Evolutionary conservation across 768 basidiomycete species (phyloP), one percentile per base, ranked within the genome.

Genomic region (Kwoniella mangroviensis): DNA sequence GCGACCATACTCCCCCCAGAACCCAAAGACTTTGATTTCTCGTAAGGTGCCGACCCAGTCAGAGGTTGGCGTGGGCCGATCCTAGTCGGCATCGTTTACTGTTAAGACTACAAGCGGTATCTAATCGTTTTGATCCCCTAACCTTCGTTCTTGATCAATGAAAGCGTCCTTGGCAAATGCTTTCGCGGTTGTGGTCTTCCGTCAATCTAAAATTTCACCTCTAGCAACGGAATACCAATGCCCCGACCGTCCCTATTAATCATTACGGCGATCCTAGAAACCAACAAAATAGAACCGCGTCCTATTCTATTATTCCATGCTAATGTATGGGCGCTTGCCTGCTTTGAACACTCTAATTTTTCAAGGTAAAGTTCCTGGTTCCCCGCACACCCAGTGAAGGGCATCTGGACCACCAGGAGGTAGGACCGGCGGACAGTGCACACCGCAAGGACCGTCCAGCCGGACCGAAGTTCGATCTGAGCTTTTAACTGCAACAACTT

Each of bases 181-280:
- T 90, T 90, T 90, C 88, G 88, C 89, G 88, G 79, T 88, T 88
- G 89, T 90, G 85, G 88, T 90, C 89, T 90, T 90, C 86, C 85
- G 87, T 88, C 86, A 88, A 89, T 90, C 89, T 88, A 90, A 90
- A 89, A 90, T 90, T 90, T 90, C 89, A 90, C 89, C 89, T 89
- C 89, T 90, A 88, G 88, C n/a, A n/a, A n/a, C 86, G 85, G 85
- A 90, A 89, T 89, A 90, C 89, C 85, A 89, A 89, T 89, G 89
- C 88, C 88, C 89, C 89, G 88, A 90, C 88, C 88, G 88, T 88
- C 88, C 88, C 89, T 88, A 89, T 89, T 88, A 88, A 89, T 89
- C 75, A 90, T 89, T 89, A 89, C 87, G 86, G 88, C 87, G 87
- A 88, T 86, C 87, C 88, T 89, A 89, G 87, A 89, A 89, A 90